A percentile compares a stretch with the other conserved stretches of the same genome.
Evolutionary conservation across 345 rosid species (phyloP).

Genomic region (Microcos paniculata): DNA sequence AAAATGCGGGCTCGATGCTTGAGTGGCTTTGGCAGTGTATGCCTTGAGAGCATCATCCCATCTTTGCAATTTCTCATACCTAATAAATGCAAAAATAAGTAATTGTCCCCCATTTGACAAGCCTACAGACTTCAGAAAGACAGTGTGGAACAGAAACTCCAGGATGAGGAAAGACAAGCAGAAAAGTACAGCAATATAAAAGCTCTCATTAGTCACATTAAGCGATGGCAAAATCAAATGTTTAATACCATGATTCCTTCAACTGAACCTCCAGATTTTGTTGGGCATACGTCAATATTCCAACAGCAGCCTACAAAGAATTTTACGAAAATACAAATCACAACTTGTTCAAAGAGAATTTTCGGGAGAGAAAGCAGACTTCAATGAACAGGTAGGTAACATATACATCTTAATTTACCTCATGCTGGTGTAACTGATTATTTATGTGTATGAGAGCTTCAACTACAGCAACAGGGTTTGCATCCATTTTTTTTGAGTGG

Average conservation of each 20-base stretch:
- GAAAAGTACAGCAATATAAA: not conserved
- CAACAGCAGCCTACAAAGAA: constrained; percentile 83
- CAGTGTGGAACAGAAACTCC: not conserved
- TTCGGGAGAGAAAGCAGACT: not conserved
- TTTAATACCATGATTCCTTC: constrained; percentile 89
- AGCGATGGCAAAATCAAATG: not conserved
- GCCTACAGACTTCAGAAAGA: not conserved
- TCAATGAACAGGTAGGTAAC: constrained; percentile 10
- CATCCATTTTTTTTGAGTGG: constrained; percentile 81
- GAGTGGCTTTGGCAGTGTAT: constrained; percentile 76
- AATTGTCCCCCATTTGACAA: not conserved
- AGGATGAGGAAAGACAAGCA: not conserved
- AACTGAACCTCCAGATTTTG: constrained; percentile 86
- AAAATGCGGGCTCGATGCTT: constrained; percentile 73
- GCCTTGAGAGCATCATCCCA: constrained; percentile 99
- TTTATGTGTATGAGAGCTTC: constrained; percentile 98
- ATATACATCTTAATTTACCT: constrained; percentile 43
- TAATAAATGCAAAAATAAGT: constrained; percentile 24
- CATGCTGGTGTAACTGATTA: constrained; percentile 97
- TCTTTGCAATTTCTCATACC: constrained; percentile 99
- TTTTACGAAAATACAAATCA: constrained; percentile 7
- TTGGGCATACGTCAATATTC: constrained; percentile 96
- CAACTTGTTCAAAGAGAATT: constrained; percentile 12
- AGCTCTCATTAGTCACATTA: not conserved
- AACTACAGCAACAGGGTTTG: constrained; percentile 93